Evolutionary conservation across 441 rosid species (phyloP), one percentile per base, ranked within the genome.

Genomic region (Gossypium gossypioides): DNA sequence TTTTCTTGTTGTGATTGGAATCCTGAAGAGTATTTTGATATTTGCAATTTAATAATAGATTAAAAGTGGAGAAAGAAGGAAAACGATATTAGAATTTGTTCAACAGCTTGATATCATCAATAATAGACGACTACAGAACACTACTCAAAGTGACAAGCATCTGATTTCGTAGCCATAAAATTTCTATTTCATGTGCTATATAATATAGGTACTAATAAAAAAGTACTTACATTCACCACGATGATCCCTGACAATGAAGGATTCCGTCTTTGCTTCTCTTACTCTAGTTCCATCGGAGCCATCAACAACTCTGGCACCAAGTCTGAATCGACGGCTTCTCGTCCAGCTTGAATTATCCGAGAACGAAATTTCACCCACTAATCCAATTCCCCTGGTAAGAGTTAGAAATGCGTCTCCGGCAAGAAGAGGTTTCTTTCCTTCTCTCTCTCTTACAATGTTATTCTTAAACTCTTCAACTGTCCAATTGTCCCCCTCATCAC

Each of bases 291-390:
- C 90, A 37, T 86, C 92, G 64, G 76, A 87, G 34, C 73, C 81
- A 74, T 91, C 97, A 57, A 88, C 86, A 72, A 84, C 84, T 79
- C 92, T 84, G 54, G 89, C 95, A 64, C 96, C 99, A 74, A 95
- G 86, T 79, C 92, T 88, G 85, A 95, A 95, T 76, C 86, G 90
- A 63, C 99, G 91, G 85, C 99, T 92, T 77, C 99, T 89, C 27
- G 98, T 95, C 98, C 99, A 95, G 87, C 99, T 92, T 79, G 99
- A 95, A 80, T 95, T 95, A 83, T 95, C 99, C 22, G 98, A 81
- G 77, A 95, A 91, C 19, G 95, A 84, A 78, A 95, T 78, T 71
- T 92, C 99, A 81, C 87, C 86, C 76, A 87, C 81, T 25, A 71
- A 73, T 69, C 91, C 84, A 25, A 84, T 69, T 50, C 99, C 99